A percentile compares a stretch with the other conserved stretches of the same genome.
phyloP scores from a whole-genome alignment of 2,329 filamentous ascomycete genomes.

The Knoxdaviesia capensis region DNA sequence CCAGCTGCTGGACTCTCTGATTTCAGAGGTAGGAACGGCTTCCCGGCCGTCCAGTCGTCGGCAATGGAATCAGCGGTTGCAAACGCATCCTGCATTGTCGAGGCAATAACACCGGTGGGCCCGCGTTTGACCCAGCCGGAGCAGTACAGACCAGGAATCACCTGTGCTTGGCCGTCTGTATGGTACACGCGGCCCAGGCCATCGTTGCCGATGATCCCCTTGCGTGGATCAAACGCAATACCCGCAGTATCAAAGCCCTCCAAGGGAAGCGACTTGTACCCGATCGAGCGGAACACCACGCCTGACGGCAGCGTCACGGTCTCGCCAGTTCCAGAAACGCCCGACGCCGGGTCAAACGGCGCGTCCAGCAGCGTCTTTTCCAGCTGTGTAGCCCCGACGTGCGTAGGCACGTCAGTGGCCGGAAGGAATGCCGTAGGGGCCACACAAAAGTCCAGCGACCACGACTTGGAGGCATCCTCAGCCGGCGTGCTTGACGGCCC shows the following conservation, averaged over 20 bases:
- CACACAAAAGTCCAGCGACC: conserved; percentile 75
- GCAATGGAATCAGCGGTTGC: conserved; percentile 67
- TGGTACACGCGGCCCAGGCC: conserved; percentile 46
- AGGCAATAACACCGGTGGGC: conserved; percentile 87
- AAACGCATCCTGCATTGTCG: conserved; percentile 91
- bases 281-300: conserved; percentile 80
- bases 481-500: conserved; percentile 31
- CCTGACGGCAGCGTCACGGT: conserved; percentile 37
- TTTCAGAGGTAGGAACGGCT: conserved; percentile 15
- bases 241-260: conserved; percentile 53
- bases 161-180: conserved; percentile 11
- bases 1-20: conserved; percentile 20
- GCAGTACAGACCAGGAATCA: conserved; percentile 59
- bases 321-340: conserved; percentile 26
- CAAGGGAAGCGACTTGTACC: conserved; percentile 68
- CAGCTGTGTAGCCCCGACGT: conserved; percentile 37
- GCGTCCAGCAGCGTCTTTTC: conserved; percentile 35
- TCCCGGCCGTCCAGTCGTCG: conserved; percentile 44
- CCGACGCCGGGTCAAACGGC: conserved; percentile 29
- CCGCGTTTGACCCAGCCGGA: conserved; percentile 94
- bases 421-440: conserved; percentile 48
- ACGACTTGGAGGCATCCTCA: conserved; percentile 38
- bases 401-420: conserved; percentile 16
- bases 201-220: conserved; percentile 70
- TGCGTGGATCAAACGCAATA: conserved; percentile 55